Evolutionary conservation across 257 asterid genomes (phyloP).

Genomic region (Apocynum venetum): DNA sequence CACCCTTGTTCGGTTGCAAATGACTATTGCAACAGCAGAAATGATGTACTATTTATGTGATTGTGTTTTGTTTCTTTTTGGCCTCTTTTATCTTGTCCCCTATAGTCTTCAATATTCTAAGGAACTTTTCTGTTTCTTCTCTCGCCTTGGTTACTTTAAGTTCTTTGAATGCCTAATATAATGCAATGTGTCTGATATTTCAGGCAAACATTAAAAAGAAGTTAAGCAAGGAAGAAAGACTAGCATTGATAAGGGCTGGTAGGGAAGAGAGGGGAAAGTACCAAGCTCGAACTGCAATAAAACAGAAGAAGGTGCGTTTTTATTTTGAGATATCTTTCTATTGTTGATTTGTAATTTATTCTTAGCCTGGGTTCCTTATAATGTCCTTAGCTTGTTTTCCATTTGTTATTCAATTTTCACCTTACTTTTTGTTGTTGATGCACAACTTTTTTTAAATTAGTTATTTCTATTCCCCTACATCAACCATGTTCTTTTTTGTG

Average conservation of each 20-base stretch:
- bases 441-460: neutral
- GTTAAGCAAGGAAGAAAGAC: constrained; percentile 64
- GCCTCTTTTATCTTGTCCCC: too few relatives aligned
- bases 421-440: too few relatives aligned
- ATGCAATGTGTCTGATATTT: constrained; percentile 22
- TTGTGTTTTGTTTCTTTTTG: neutral
- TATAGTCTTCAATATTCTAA: too few relatives aligned
- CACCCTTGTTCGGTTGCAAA: neutral
- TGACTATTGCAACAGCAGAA: neutral
- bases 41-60: neutral
- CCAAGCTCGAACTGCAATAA: constrained; percentile 55
- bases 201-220: constrained; percentile 76
- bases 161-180: neutral
- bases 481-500: neutral
- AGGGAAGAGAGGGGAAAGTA: constrained; percentile 78
- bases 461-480: neutral
- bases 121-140: neutral
- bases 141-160: constrained; percentile 1
- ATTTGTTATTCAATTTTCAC: neutral
- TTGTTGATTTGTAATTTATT: neutral
- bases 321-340: neutral
- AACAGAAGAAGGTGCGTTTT: constrained; percentile 63
- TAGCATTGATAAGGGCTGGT: constrained; percentile 56
- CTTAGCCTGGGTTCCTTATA: neutral
- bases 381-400: too few relatives aligned